Evolutionary conservation across 1,284 basidiomycete species (phyloP).

Genomic region (Leccinum solheimii): DNA sequence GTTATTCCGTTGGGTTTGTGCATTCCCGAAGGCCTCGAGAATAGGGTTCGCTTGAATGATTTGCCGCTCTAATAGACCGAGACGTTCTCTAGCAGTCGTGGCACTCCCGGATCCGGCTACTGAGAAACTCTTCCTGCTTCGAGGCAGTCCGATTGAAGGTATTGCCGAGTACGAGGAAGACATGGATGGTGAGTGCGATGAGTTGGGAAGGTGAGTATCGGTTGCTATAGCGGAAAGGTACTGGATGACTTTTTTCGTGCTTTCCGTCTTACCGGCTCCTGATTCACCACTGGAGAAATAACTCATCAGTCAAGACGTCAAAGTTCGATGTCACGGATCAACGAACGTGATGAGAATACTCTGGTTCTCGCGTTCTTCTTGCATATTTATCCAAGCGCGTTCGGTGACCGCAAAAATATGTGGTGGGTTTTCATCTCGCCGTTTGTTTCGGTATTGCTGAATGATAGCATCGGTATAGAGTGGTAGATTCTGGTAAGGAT

Average conservation of each 20-base stretch:
- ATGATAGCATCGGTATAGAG: constrained; percentile 93
- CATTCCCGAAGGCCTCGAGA: constrained; percentile 97
- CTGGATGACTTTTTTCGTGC: constrained; percentile 99
- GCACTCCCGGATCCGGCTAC: constrained; percentile 47
- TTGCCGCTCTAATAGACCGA: constrained; percentile 93
- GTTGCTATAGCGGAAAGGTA: constrained; percentile 97
- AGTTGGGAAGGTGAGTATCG: constrained; percentile 64
- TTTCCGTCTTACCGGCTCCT: constrained; percentile 99
- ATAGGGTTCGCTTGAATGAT: constrained; percentile 99
- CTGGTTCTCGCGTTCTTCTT: constrained; percentile 96
- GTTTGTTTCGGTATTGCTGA: constrained; percentile 89
- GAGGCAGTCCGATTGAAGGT: constrained; percentile 59
- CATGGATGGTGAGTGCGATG: constrained; percentile 58
- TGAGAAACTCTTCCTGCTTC: constrained; percentile 49
- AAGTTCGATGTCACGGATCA: not conserved
- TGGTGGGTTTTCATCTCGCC: constrained; percentile 94
- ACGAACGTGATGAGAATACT: constrained; percentile 96
- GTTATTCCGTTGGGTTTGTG: constrained; percentile 98
- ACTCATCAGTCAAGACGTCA: constrained; percentile 3
- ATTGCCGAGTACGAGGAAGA: constrained; percentile 49
- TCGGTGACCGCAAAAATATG: constrained; percentile 99
- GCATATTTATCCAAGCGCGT: constrained; percentile 98
- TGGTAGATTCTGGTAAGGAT: constrained; percentile 92
- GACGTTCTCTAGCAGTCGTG: constrained; percentile 60
- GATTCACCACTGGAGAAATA: constrained; percentile 80